Evolutionary conservation across 345 rosid species (phyloP), one percentile per base, ranked within the genome.

Genomic region (Lumnitzera littorea): DNA sequence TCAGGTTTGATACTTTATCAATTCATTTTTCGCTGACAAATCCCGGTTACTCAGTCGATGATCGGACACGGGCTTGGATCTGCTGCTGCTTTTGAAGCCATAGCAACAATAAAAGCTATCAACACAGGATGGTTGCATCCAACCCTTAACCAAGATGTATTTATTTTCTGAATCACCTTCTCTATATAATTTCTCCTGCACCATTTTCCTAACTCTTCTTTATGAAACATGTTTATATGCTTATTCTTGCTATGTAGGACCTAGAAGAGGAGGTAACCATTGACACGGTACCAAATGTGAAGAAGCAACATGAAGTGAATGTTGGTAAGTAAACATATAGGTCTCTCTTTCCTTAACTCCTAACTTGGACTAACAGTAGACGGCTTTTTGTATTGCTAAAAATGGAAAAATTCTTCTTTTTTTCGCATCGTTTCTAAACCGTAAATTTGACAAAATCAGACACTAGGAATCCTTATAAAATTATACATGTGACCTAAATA

Each of bases 21-120:
- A 27, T 27, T 27, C 11, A 36, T 0, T 36, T 36, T 36, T 36
- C 3, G 43, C 1, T 36, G 43, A 36, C 43, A 36, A 11, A 41
- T 43, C 8, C 23, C 5, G 4, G 14, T 60, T 57, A 54, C 12
- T 13, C 67, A 86, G 86, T 86, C 88, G 0, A 70, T 86, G 76
- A 86, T 83, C 15, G 89, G 89, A 48, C 87, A 83, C 56, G 89
- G 84, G 11, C 84, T 86, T 31, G 89, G 85, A 31, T 87, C 94
- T 52, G 80, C 87, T 16, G 94, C 85, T 17, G 94, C 84, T 50
- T 73, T 81, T 61, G 89, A 86, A 73, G 87, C 92, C 50, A 73
- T 83, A 50, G 85, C 82, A 62, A 83, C 89, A 51, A 74, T 86
- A 46, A 80, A 81, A 66, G 89, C 94, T 67, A 86, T 86, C 72